Evolutionary conservation across 768 basidiomycete species (phyloP), one percentile per base, ranked within the genome.

Genomic region (Naematelia aurantialba): DNA sequence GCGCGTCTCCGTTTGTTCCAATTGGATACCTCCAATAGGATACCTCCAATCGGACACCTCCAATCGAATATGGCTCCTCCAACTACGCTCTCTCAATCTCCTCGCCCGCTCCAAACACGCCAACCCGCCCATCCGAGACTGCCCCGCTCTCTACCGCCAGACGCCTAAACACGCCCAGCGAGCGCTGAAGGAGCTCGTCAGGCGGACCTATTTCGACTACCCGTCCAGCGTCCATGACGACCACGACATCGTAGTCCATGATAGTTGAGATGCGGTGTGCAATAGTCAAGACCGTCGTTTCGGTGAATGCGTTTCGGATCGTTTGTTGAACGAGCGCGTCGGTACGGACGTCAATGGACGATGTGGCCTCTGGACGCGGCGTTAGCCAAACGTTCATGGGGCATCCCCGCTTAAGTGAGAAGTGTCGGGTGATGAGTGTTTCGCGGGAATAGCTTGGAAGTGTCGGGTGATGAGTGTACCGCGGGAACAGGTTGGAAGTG

Each of bases 171-270:
- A 31, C 17, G n/a, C 63, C 56, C 8, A 26, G 25, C 30, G 3
- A 5, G 19, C 56, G 12, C 1, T 19, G 46, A 5, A 72, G 34
- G 50, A 70, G 31, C 5, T 42, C 44, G 8, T 21, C 12, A 5
- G 72, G 72, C 25, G 59, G 44, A 54, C 67, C 72, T 29, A 58
- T 65, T 56, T 74, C 72, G 4, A 69, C 52, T 1, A 71, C 55
- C 5, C 44, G 34, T 0, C 72, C 72, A 19, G 29, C 31, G 13
- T 67, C 63, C 54, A 75, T 59, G 10, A 70, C 69, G 12, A 75
- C 47, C 0, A 75, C 59, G 24, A 55, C 42, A 31, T 70, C 70
- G 52, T 75, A 75, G 47, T 69, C 72, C 4, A 68, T 63, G 26
- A 68, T 58, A 3, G 67, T 66, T 25, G 51, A 52, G n/a, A 65